Evolutionary conservation across 2,329 filamentous ascomycete species (phyloP).

Genomic region (Akanthomyces uredinophilus): DNA sequence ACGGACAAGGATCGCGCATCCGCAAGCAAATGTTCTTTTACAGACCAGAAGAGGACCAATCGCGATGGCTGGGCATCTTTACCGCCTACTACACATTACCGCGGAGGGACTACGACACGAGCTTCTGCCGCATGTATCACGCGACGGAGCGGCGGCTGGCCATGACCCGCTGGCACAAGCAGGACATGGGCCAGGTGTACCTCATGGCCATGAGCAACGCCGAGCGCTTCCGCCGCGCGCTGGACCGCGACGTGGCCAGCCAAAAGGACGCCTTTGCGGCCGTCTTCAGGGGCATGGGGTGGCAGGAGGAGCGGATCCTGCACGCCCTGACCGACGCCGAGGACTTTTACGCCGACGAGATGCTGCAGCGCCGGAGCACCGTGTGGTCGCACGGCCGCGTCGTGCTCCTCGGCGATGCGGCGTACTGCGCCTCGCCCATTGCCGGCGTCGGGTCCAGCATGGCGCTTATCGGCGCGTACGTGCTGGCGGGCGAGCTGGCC

Average conservation of each 20-base stretch:
- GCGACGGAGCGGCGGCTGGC: conserved; percentile 9
- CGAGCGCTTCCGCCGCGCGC: conserved; percentile 7
- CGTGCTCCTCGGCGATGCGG: conserved; percentile 12
- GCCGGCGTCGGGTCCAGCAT: conserved; percentile 12
- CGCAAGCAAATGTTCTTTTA: conserved; percentile 16
- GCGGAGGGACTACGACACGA: conserved; percentile 11
- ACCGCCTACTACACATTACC: conserved; percentile 10
- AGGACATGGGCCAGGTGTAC: conserved; percentile 4
- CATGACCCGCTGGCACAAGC: conserved; percentile 11
- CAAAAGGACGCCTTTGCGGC: conserved; percentile 10
- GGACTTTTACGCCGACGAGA: conserved; percentile 14
- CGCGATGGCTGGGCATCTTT: conserved; percentile 9
- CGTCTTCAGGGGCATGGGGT: conserved; percentile 9
- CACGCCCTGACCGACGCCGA: conserved; percentile 8
- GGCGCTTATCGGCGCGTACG: conserved; percentile 13
- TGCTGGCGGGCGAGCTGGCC: conserved; percentile 11
- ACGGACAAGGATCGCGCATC: conserved; percentile 35
- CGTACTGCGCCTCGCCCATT: conserved; percentile 12
- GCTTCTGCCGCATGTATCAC: conserved; percentile 12
- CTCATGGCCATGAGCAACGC: conserved; percentile 12
- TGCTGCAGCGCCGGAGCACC: conserved; percentile 6
- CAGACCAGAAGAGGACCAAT: conserved; percentile 3
- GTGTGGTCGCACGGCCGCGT: conserved; percentile 6
- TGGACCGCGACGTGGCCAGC: conserved; percentile 3
- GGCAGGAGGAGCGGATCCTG: conserved; percentile 11